Percentiles rank a stretch among this genome's conserved stretches.
These are phyloP conservation scores for Blastomyces percursus DNA, from an alignment of 2,329 filamentous ascomycete genomes.

Conservation along the genomic window DNA sequence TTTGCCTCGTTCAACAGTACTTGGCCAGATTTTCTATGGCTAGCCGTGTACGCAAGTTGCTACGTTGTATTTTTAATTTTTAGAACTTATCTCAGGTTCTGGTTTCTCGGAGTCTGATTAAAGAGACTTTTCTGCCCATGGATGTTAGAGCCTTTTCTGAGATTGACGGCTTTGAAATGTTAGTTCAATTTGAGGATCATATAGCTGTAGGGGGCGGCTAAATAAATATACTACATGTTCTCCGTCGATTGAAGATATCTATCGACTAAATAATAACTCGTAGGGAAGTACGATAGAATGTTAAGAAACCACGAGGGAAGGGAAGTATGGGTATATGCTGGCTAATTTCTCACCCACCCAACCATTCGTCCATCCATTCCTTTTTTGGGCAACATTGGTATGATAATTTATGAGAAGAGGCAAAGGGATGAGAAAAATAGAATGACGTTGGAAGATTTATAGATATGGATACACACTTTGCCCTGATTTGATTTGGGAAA, in stretches of 20 bases:
- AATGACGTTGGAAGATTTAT: background rate
- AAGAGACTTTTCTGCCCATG: too few species aligned
- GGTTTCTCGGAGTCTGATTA: too few species aligned
- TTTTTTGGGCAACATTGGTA: background rate
- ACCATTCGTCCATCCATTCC: background rate
- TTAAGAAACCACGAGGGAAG: background rate
- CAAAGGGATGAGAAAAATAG: background rate
- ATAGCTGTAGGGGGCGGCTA: background rate
- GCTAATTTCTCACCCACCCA: background rate
- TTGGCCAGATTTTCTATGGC: too few species aligned
- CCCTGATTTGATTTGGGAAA: background rate
- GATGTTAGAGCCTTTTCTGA: too few species aligned
- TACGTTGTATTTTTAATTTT: too few species aligned
- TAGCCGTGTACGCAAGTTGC: too few species aligned
- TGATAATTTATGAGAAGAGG: background rate
- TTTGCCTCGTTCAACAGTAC: too few species aligned
- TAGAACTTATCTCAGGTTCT: too few species aligned
- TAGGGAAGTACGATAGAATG: background rate
- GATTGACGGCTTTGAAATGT: too few species aligned
- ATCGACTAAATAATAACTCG: background rate
- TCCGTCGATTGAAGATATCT: background rate
- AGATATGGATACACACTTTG: constrained; percentile 1
- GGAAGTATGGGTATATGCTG: background rate
- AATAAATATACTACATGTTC: background rate
- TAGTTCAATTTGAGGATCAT: too few species aligned